A percentile compares a stretch with the other conserved stretches of the same genome.
Conservation (phyloP, 2,329 filamentous ascomycete genomes). For the Fusarium papillatum region DNA sequence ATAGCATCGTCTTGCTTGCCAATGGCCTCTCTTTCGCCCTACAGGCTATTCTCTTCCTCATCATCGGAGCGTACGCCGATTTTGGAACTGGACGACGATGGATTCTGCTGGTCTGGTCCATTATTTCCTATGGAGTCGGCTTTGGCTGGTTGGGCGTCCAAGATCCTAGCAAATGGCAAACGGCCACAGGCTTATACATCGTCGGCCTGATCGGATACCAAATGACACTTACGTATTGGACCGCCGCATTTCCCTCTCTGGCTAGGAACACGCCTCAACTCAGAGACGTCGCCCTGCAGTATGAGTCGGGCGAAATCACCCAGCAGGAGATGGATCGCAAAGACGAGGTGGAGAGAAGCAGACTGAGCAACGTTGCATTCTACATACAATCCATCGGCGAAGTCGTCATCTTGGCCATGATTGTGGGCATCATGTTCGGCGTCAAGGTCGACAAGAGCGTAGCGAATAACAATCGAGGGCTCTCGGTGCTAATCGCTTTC, state of each 20-base stretch:
- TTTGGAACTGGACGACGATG: constrained; percentile 75
- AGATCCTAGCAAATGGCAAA: constrained; percentile 69
- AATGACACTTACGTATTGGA: constrained; percentile 78
- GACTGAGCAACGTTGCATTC: constrained; percentile 74
- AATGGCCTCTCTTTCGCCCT: constrained; percentile 79
- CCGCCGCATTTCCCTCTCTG: constrained; percentile 65
- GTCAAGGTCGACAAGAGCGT: constrained; percentile 70
- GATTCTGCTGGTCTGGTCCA: constrained; percentile 71
- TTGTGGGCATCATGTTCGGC: constrained; percentile 74
- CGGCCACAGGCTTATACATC: constrained; percentile 74
- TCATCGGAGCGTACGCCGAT: constrained; percentile 69
- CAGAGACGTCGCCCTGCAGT: constrained; percentile 48
- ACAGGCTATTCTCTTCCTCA: constrained; percentile 69
- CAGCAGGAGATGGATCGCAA: constrained; percentile 71
- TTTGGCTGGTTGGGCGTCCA: constrained; percentile 79
- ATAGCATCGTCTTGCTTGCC: constrained; percentile 74
- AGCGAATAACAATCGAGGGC: constrained; percentile 75
- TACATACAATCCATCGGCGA: constrained; percentile 74
- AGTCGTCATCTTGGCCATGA: constrained; percentile 72
- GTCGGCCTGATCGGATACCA: constrained; percentile 77
- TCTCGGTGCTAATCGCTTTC: constrained; percentile 76
- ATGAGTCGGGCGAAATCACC: constrained; percentile 61
- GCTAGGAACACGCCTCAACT: constrained; percentile 53
- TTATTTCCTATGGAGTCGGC: constrained; percentile 73
- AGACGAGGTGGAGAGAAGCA: constrained; percentile 74